Percentiles rank a stretch among this genome's conserved stretches.
Evolutionary conservation across 1,284 basidiomycete species (phyloP).

Genomic region (Malassezia pachydermatis): DNA sequence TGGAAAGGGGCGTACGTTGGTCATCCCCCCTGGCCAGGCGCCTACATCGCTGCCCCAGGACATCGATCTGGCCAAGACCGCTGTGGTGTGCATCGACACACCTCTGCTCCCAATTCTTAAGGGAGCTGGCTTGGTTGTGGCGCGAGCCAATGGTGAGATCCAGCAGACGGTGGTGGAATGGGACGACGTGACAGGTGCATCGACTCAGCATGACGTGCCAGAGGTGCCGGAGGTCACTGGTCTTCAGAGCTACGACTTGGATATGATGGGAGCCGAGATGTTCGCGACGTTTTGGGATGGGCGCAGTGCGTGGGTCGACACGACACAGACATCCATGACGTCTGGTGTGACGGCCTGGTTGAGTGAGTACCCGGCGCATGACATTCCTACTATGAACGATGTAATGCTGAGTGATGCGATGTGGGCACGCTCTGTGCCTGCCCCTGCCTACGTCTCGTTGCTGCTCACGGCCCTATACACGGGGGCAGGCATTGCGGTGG

Average conservation of each 20-base stretch:
- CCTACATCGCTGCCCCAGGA: not conserved
- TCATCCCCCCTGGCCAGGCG: conserved; percentile 4
- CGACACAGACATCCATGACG: conserved; percentile 13
- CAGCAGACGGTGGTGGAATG: not conserved
- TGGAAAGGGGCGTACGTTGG: not conserved
- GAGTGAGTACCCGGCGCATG: conserved; percentile 21
- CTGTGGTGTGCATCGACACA: conserved; percentile 7
- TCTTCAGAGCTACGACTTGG: conserved; percentile 6
- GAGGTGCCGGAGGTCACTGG: conserved; percentile 4
- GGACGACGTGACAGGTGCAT: conserved; percentile 12
- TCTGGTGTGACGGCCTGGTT: conserved; percentile 29
- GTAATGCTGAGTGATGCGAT: conserved; percentile 26
- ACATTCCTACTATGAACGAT: conserved; percentile 28
- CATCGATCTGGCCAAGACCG: not conserved
- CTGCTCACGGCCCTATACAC: conserved; percentile 38
- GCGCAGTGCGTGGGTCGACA: conserved; percentile 3
- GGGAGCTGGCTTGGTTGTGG: not conserved
- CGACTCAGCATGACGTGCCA: conserved; percentile 14
- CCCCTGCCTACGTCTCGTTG: conserved; percentile 25
- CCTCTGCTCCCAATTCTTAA: conserved; percentile 2
- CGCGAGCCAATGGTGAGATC: not conserved
- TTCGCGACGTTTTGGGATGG: conserved; percentile 13
- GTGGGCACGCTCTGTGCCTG: conserved; percentile 14
- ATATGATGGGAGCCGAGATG: conserved; percentile 1
- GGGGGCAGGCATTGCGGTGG: conserved; percentile 30